These are phyloP conservation scores for Cydonia oblonga DNA, from an alignment of 331 rosid genomes.

Conservation along the genomic window DNA sequence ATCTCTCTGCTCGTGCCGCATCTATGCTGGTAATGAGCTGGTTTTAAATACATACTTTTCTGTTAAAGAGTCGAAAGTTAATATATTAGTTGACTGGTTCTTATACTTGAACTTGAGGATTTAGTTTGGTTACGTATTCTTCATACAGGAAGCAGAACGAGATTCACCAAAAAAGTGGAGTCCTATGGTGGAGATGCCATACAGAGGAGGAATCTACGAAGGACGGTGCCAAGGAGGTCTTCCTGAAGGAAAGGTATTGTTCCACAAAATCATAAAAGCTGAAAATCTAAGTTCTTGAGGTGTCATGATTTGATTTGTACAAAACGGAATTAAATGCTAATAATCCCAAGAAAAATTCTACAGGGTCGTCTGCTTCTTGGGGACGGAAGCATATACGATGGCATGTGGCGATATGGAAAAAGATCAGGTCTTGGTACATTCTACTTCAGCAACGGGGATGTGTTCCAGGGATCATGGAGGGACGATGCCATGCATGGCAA, in stretches of 20 bases:
- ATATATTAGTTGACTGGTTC: too few relatives aligned
- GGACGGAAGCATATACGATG: slow-evolving; percentile 91
- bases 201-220: slow-evolving; percentile 72
- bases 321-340: neutral
- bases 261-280: neutral
- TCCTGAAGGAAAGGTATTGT: slow-evolving; percentile 86
- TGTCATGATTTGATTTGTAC: neutral
- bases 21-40: slow-evolving; percentile 76
- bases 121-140: neutral
- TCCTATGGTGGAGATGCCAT: slow-evolving; percentile 77
- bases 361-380: slow-evolving; percentile 72
- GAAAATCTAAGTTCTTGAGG: neutral
- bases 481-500: slow-evolving; percentile 95
- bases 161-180: slow-evolving; percentile 79
- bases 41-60: neutral
- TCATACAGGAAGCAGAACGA: slow-evolving; percentile 76
- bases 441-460: slow-evolving; percentile 81
- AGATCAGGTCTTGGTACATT: slow-evolving; percentile 84
- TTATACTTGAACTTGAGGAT: too few relatives aligned
- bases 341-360: slow-evolving; percentile 8
- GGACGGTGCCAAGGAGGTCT: slow-evolving; percentile 97
- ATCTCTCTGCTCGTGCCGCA: slow-evolving; percentile 79
- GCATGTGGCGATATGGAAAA: slow-evolving; percentile 81
- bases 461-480: slow-evolving; percentile 96
- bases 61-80: neutral